phyloP scores from a whole-genome alignment of 2,329 filamentous ascomycete species.

The Aspergillus terreus region DNA sequence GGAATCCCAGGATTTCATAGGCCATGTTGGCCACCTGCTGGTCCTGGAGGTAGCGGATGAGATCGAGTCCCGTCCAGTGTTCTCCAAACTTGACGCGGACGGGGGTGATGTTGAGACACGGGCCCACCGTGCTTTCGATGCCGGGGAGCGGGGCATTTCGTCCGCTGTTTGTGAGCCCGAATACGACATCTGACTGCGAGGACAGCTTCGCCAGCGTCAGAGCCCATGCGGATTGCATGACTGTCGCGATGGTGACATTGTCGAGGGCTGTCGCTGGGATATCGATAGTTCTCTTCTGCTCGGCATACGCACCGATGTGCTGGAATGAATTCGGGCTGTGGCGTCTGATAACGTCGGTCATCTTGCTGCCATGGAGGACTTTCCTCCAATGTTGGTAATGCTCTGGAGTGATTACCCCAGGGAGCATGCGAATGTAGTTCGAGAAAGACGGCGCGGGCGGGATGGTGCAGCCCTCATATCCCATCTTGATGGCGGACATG shows the following conservation, averaged over 20 bases:
- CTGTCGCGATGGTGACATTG: constrained; percentile 60
- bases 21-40: constrained; percentile 57
- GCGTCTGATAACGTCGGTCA: constrained; percentile 41
- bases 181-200: constrained; percentile 55
- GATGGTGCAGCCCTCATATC: constrained; percentile 45
- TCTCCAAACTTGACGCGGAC: constrained; percentile 56
- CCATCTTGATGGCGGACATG: constrained; percentile 56
- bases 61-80: constrained; percentile 50
- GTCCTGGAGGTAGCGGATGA: constrained; percentile 53
- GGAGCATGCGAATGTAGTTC: constrained; percentile 43
- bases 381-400: constrained; percentile 60
- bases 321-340: constrained; percentile 32
- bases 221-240: constrained; percentile 67
- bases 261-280: constrained; percentile 46
- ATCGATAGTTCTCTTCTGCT: constrained; percentile 33
- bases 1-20: constrained; percentile 54
- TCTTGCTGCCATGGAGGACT: constrained; percentile 54
- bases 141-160: constrained; percentile 56
- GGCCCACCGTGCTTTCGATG: constrained; percentile 58
- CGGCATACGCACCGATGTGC: constrained; percentile 32
- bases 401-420: constrained; percentile 37
- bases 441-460: constrained; percentile 43
- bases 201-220: constrained; percentile 57
- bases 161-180: constrained; percentile 64
- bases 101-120: constrained; percentile 65